A percentile compares a stretch with the other conserved stretches of the same genome.
Conservation (phyloP, 1,284 basidiomycete genomes). For the Rhodotorula sp. region DNA sequence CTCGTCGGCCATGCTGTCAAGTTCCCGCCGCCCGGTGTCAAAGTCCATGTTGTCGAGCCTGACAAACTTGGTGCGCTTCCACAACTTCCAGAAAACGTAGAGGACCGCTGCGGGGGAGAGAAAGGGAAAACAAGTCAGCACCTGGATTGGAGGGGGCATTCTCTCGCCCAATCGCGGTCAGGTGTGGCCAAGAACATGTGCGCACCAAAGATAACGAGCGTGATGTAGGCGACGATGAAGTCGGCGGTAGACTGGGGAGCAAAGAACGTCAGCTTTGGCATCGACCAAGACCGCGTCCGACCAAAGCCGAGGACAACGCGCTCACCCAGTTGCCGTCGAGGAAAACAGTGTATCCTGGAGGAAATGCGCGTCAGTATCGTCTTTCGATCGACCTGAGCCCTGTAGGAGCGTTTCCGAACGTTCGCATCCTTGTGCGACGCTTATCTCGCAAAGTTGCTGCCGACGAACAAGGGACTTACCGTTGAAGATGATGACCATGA, state of each 20-base stretch:
- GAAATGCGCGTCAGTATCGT: too few relatives aligned
- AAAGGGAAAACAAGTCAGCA: background rate
- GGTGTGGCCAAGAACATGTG: background rate
- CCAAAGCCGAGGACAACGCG: background rate
- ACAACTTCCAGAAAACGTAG: constrained; percentile 30
- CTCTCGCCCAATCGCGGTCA: background rate
- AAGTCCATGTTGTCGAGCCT: constrained; percentile 37
- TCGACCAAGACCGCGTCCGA: background rate
- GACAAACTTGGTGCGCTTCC: constrained; percentile 34
- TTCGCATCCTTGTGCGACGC: too few relatives aligned
- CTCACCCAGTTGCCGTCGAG: constrained; percentile 24
- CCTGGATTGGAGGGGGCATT: background rate
- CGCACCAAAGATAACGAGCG: constrained; percentile 9
- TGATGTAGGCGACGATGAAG: constrained; percentile 18
- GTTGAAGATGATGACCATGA: constrained; percentile 35
- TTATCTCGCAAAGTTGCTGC: background rate
- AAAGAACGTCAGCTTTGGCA: background rate
- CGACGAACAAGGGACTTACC: background rate
- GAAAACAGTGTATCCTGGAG: constrained; percentile 25
- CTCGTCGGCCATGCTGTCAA: constrained; percentile 32
- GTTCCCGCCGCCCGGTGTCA: constrained; percentile 22
- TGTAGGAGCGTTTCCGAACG: too few relatives aligned
- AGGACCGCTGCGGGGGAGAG: constrained; percentile 5
- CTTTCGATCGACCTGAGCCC: too few relatives aligned
- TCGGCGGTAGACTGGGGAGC: constrained; percentile 4